Percentiles rank a stretch among this genome's conserved stretches.
phyloP scores from a whole-genome alignment of 2,329 filamentous ascomycete genomes.

The Zymoseptoria brevis region DNA sequence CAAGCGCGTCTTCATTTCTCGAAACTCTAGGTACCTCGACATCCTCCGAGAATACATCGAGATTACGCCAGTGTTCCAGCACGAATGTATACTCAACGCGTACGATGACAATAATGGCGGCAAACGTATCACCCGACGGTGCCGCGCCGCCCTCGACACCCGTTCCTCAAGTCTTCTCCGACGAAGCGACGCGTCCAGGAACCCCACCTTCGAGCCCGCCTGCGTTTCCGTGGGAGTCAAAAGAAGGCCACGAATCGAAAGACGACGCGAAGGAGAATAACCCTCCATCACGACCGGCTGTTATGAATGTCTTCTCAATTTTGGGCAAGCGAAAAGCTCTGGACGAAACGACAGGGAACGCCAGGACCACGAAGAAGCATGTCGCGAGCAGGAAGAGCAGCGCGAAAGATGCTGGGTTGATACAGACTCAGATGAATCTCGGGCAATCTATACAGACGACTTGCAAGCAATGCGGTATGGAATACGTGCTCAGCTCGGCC shows the following conservation, averaged over 20 bases:
- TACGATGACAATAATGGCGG: slow-evolving; percentile 3
- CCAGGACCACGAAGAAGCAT: slow-evolving; percentile 20
- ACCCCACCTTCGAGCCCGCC: slow-evolving; percentile 49
- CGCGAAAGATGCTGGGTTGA: slow-evolving; percentile 33
- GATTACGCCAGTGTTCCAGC: background rate
- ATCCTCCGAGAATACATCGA: background rate
- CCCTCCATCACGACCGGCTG: slow-evolving; percentile 3
- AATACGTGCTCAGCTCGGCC: slow-evolving; percentile 54
- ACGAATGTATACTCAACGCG: background rate
- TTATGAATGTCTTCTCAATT: slow-evolving; percentile 27
- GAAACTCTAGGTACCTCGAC: background rate
- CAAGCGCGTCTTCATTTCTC: background rate
- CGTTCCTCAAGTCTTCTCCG: slow-evolving; percentile 19
- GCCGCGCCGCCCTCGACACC: slow-evolving; percentile 18
- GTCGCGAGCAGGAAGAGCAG: slow-evolving; percentile 25
- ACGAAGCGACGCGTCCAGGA: slow-evolving; percentile 25
- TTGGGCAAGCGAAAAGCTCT: slow-evolving; percentile 27
- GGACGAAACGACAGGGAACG: slow-evolving; percentile 27
- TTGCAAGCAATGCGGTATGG: slow-evolving; percentile 57
- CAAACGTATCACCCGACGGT: slow-evolving; percentile 2
- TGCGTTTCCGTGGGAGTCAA: slow-evolving; percentile 32
- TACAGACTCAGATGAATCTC: slow-evolving; percentile 55
- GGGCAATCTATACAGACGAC: slow-evolving; percentile 48
- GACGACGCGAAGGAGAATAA: slow-evolving; percentile 16
- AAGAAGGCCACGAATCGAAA: slow-evolving; percentile 2